Evolutionary conservation across 306 rosid genomes (phyloP), one percentile per base, ranked within the genome.

Genomic region (Quercus rubra): DNA sequence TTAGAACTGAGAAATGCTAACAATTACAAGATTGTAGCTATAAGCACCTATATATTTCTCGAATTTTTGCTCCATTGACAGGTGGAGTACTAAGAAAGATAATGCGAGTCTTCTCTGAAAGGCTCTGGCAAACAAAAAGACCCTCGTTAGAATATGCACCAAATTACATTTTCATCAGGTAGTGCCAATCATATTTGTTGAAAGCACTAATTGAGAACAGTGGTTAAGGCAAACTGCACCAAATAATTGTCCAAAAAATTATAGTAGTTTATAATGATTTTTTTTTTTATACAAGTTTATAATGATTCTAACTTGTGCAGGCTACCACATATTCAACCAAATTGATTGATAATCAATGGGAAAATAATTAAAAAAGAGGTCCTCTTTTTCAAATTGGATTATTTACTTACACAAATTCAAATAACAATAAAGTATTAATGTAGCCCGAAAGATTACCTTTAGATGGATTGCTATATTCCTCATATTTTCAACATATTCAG

Each of bases 401-500:
- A 62, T 1, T 9, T 12, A 1, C 4, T 57, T 57, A 19, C 8
- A 57, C 28, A 19, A 10, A 3, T 19, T 57, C 63, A n/a, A 19
- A 57, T 20, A 57, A 57, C 63, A 57, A 57, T 57, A 57, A 27
- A 62, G 35, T 62, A 38, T 2, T 20, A 52, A 7, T 31, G 35
- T 62, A 6, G 70, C 28, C 55, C 70, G 10, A 61, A 74, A 43
- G 38, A 55, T 62, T 74, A 88, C 98, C 95, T 86, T 83, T 0
- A 94, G 80, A 89, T 94, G 90, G 35, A 21, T 41, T n/a, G 83
- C 92, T 70, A 94, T 92, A 75, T 83, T 94, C 74, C 80, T 91
- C 95, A 91, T 92, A 59, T 94, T 94, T 58, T 94, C 88, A 0
- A 74, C 56, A 82, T 91, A 94, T 76, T 94, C 99, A 66, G 82